Evolutionary conservation across 2,329 filamentous ascomycete genomes (phyloP), one percentile per base, ranked within the genome.

Genomic region (Tolypocladium ovalisporum): DNA sequence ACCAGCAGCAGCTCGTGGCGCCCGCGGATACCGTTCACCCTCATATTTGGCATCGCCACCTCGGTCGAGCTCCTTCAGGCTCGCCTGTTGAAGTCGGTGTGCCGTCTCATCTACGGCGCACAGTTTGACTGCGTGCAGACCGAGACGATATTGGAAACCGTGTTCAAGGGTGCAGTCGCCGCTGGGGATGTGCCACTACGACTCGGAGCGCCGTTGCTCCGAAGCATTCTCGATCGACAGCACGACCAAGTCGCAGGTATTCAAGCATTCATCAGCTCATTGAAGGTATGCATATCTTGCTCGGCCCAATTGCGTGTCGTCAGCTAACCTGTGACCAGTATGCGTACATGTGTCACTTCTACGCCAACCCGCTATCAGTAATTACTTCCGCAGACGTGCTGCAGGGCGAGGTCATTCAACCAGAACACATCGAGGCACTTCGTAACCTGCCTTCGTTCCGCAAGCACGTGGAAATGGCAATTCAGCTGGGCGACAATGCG

Each of bases 341-440:
- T 71, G 84, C 86, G 1, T 90, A 91, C 67, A 92, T 95, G 89
- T 89, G 86, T 58, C 88, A 91, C 68, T 93, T 89, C 66, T 93
- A 90, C 64, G 87, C 87, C 42, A 93, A 91, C 63, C 83, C 87
- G 1, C 75, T 91, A 4, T 89, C 85, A 60, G 69, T 90, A 4
- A 77, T 93, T 37, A 70, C 85, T 12, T 72, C 73, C 2, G 60
- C 60, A 29, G 63, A 59, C 40, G 62, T 65, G 3, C 27, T 29
- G 19, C 61, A 67, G 17, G 57, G 53, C 29, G 49, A 55, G n/a
- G 54, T 47, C 29, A 61, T 89, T 1, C 78, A 86, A 54, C 64
- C 73, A 1, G 81, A 87, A 59, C 86, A 89, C 62, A 69, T 87
- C 9, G 82, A 89, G 62, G 85, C 86, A 13, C 70, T 89, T 9